A percentile compares a stretch with the other conserved stretches of the same genome.
Conservation (phyloP, 2,329 filamentous ascomycete genomes). For the Gyromitra esculenta region DNA sequence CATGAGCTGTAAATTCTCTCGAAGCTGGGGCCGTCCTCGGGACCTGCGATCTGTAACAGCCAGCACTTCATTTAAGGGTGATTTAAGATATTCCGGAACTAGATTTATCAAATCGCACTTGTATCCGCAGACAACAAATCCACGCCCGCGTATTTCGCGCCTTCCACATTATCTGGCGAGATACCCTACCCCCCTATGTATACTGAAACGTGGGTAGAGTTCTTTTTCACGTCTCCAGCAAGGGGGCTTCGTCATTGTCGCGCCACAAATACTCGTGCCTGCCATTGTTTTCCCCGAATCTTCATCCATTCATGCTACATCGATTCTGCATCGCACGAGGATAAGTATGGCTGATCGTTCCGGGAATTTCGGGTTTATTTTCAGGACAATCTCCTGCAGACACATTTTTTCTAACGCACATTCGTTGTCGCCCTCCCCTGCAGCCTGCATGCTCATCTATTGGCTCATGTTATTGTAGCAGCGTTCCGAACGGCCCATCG, state of each 20-base stretch:
- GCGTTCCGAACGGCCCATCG: slow-evolving; percentile 13
- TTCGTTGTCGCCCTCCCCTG: slow-evolving; percentile 1
- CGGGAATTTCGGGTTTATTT: background rate
- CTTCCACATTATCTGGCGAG: slow-evolving; percentile 4
- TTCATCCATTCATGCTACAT: background rate
- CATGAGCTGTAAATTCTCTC: background rate
- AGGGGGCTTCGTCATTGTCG: slow-evolving; percentile 5
- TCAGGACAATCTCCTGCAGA: slow-evolving; percentile 7
- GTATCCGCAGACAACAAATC: slow-evolving; percentile 9
- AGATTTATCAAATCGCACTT: slow-evolving; percentile 10
- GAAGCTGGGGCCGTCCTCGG: background rate
- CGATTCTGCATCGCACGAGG: background rate
- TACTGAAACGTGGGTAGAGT: slow-evolving; percentile 1
- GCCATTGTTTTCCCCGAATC: background rate
- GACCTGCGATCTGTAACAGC: slow-evolving; percentile 1
- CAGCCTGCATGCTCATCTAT: background rate
- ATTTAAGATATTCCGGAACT: slow-evolving; percentile 1
- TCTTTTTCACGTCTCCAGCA: slow-evolving; percentile 13
- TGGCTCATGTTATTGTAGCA: slow-evolving; percentile 4
- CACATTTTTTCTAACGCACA: slow-evolving; percentile 2
- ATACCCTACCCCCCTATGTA: slow-evolving; percentile 11
- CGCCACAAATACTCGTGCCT: background rate
- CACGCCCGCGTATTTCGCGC: background rate
- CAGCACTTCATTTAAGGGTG: slow-evolving; percentile 1
- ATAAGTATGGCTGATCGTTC: slow-evolving; percentile 10